Conservation (phyloP, 345 rosid genomes). For the Melastoma malabathricum region DNA sequence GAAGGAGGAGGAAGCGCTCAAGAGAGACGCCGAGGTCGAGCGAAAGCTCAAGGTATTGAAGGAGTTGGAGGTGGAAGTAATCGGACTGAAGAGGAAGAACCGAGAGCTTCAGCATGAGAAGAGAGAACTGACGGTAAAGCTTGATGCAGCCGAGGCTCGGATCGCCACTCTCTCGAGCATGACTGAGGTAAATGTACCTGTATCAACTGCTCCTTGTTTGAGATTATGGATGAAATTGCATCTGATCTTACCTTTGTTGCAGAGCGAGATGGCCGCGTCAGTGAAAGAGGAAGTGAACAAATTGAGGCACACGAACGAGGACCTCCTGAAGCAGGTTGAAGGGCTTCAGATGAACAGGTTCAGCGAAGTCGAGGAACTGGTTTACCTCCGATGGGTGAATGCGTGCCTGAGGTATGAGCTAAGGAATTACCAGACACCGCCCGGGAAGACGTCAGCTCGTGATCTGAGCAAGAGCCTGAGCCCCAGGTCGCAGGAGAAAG, state of each 20-base stretch:
- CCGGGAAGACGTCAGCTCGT: constrained; percentile 80
- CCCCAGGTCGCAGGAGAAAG: constrained; percentile 79
- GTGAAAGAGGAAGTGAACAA: constrained; percentile 71
- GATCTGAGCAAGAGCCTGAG: constrained; percentile 80
- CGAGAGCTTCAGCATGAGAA: constrained; percentile 92
- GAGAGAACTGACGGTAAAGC: constrained; percentile 68
- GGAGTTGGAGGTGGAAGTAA: constrained; percentile 69
- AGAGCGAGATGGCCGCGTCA: constrained; percentile 71
- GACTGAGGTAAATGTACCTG: constrained; percentile 55
- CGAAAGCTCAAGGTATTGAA: constrained; percentile 56
- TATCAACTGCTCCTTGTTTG: neutral
- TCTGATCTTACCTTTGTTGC: constrained; percentile 9
- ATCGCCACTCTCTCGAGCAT: constrained; percentile 56
- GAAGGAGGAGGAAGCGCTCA: constrained; percentile 73
- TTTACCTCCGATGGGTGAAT: constrained; percentile 97
- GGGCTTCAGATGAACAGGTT: constrained; percentile 96
- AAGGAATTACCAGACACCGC: constrained; percentile 76
- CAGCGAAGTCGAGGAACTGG: constrained; percentile 96
- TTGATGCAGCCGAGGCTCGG: constrained; percentile 76
- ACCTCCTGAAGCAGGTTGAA: constrained; percentile 89
- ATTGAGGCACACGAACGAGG: constrained; percentile 71
- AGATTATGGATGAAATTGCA: neutral
- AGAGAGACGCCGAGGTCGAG: constrained; percentile 56
- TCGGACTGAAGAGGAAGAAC: constrained; percentile 86
- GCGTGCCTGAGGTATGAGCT: constrained; percentile 94